phyloP scores from a whole-genome alignment of 352 stramenopile species.

The Globisporangium solare region DNA sequence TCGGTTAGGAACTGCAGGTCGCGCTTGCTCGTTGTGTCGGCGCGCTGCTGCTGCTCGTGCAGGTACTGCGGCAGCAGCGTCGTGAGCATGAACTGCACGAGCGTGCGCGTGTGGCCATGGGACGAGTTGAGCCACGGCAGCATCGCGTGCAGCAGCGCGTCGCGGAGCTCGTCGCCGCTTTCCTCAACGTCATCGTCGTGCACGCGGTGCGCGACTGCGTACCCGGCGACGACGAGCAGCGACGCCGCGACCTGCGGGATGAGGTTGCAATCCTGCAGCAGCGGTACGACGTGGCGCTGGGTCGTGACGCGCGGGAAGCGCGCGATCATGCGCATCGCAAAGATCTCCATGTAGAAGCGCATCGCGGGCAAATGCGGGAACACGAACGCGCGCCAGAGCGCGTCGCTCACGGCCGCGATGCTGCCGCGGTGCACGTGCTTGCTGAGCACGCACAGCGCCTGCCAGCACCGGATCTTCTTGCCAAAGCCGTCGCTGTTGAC shows the following conservation, averaged over 20 bases:
- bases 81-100: conserved; percentile 67
- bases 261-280: conserved; percentile 65
- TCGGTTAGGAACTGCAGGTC: conserved; percentile 46
- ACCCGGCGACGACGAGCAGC: conserved; percentile 51
- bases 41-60: conserved; percentile 16
- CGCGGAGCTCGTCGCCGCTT: conserved; percentile 15
- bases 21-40: neutral
- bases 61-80: conserved; percentile 64
- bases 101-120: conserved; percentile 76
- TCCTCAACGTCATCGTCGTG: conserved; percentile 7
- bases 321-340: conserved; percentile 62
- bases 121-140: conserved; percentile 75
- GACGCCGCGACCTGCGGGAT: conserved; percentile 69
- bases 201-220: conserved; percentile 29
- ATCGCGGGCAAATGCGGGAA: conserved; percentile 60
- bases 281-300: conserved; percentile 35
- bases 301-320: conserved; percentile 47
- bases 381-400: conserved; percentile 49
- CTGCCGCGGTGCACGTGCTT: conserved; percentile 32
- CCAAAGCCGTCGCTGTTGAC: conserved; percentile 81
- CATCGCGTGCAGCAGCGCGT: conserved; percentile 36
- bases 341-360: conserved; percentile 81
- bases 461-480: conserved; percentile 70
- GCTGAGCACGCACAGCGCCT: conserved; percentile 71
- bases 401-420: conserved; percentile 22